Base-by-base conservation (phyloP, 73 alveolate species). In the Paramecium sonneborni region DNA sequence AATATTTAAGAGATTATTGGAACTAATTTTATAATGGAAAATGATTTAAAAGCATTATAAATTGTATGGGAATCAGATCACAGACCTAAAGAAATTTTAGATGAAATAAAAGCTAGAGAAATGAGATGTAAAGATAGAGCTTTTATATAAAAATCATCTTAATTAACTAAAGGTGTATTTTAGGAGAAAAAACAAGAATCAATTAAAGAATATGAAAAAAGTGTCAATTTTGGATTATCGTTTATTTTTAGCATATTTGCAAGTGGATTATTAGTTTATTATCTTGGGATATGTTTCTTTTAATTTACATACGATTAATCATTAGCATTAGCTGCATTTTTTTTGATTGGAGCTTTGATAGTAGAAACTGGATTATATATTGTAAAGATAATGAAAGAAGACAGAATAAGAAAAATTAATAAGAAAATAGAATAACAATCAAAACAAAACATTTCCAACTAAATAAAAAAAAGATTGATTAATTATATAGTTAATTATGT, bases 141-240 rank as follows among this genome's bases (percentile, higher is more conserved):
- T 3, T 69, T 69, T 9, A 6, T 69, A 6, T 0, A 10, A 23
- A 30, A 69, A 28, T 30, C 32, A 26, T 30, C 24, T 3, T n/a
- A 24, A 69, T 32, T 69, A 30, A 69, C 85, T 24, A 69, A 69
- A 69, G 85, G 35, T 1, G 7, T 30, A 10, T 69, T 69, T 69
- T 30, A 69, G 26, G 85, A 69, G 32, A 26, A 28, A 32, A 69
- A 69, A 20, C 12, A 69, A 30, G 85, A 69, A 23, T 30, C 85
- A 1, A 32, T 70, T 4, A 35, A 70, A 9, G 86, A 70, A 34
- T 70, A 70, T 37, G 86, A 34, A 10, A 70, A 70, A 20, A 72
- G 86, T 72, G 67, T 72, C 23, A 72, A 34, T 72, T 72, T 35
- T 72, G 86, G 58, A 15, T 72, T 37, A 72, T 72, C 86, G 3